Evolutionary conservation across 2,329 filamentous ascomycete species (phyloP).

Genomic region (Stachybotrys chartarum): DNA sequence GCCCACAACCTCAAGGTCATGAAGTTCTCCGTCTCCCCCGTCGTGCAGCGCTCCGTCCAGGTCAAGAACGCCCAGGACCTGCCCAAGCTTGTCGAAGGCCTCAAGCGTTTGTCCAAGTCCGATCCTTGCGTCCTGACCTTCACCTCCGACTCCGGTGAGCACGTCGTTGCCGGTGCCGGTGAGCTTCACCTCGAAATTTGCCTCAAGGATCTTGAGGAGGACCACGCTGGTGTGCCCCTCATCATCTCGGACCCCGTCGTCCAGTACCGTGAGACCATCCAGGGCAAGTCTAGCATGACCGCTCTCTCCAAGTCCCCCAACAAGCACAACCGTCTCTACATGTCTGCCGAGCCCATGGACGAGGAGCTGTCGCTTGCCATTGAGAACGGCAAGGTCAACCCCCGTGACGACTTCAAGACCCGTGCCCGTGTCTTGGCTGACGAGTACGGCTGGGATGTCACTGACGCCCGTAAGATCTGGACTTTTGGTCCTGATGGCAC

Average conservation of each 20-base stretch:
- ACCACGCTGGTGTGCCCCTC: conserved; percentile 97
- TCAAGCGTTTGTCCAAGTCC: conserved; percentile 99
- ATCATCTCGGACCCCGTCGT: conserved; percentile 98
- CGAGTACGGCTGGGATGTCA: conserved; percentile 98
- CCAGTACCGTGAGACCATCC: conserved; percentile 95
- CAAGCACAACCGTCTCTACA: conserved; percentile 99
- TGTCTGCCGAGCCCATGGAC: conserved; percentile 80
- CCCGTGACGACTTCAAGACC: conserved; percentile 98
- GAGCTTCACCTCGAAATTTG: conserved; percentile 99
- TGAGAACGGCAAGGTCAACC: conserved; percentile 82
- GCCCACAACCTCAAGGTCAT: conserved; percentile 99
- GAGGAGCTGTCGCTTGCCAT: conserved; percentile 92
- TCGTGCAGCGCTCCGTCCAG: conserved; percentile 97
- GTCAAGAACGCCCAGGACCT: conserved; percentile 99
- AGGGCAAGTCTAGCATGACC: conserved; percentile 78
- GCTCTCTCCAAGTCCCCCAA: conserved; percentile 99
- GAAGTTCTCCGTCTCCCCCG: conserved; percentile 99
- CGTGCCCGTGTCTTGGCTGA: conserved; percentile 95
- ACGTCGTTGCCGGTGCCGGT: conserved; percentile 98
- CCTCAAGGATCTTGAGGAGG: conserved; percentile 99
- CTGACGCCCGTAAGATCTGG: conserved; percentile 99
- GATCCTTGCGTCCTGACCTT: conserved; percentile 94
- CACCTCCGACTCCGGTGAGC: conserved; percentile 91
- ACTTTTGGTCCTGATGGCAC: conserved; percentile 97
- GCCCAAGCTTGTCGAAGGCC: conserved; percentile 99